phyloP scores from a whole-genome alignment of 345 rosid genomes.

The Rhizophora apiculata region DNA sequence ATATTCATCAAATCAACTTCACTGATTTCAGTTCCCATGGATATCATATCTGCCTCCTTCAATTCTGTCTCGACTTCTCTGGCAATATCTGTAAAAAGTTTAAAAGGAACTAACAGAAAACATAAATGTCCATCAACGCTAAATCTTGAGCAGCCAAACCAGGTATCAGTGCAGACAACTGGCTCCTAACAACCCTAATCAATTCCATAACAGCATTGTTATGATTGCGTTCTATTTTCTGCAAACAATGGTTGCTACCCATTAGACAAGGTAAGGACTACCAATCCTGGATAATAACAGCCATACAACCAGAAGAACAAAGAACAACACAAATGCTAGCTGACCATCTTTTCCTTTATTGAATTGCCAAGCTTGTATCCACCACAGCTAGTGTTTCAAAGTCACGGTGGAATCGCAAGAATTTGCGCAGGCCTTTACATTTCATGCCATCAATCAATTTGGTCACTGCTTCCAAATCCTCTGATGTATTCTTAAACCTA shows the following conservation, averaged over 20 bases:
- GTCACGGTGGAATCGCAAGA: slow-evolving; percentile 60
- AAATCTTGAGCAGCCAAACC: slow-evolving; percentile 76
- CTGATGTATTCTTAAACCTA: slow-evolving; percentile 85
- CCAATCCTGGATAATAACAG: too few species aligned
- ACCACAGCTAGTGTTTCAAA: slow-evolving; percentile 73
- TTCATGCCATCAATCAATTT: slow-evolving; percentile 22
- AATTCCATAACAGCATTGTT: slow-evolving; percentile 85
- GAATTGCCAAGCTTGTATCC: slow-evolving; percentile 86
- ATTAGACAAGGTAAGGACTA: background rate
- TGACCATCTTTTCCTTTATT: slow-evolving; percentile 82
- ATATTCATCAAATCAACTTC: slow-evolving; percentile 75
- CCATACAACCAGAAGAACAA: slow-evolving; percentile 23
- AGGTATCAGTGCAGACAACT: slow-evolving; percentile 73
- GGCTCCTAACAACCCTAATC: slow-evolving; percentile 80
- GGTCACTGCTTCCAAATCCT: slow-evolving; percentile 75
- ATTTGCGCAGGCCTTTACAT: slow-evolving; percentile 75
- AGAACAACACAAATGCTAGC: slow-evolving; percentile 19
- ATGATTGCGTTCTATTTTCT: slow-evolving; percentile 93
- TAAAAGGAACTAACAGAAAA: background rate
- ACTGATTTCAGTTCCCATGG: slow-evolving; percentile 90
- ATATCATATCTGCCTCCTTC: slow-evolving; percentile 79
- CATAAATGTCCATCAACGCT: slow-evolving; percentile 55
- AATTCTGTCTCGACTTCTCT: slow-evolving; percentile 71
- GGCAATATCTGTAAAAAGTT: slow-evolving; percentile 44
- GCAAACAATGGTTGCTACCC: slow-evolving; percentile 17